Conservation (phyloP, 768 basidiomycete species). For the Boletus fagicola region DNA sequence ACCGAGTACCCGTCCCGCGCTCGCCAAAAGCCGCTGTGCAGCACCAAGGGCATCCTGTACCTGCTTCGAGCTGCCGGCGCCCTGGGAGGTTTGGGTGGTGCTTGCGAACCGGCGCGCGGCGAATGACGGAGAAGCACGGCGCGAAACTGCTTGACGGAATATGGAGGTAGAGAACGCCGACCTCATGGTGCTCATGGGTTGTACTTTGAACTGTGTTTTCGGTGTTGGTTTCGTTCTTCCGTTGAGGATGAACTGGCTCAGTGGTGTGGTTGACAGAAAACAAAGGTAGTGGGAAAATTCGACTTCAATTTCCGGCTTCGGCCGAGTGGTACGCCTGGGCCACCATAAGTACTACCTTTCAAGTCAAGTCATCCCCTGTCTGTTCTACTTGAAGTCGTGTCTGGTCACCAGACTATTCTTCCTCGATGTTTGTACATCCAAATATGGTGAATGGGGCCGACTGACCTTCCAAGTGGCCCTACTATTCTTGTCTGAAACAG, state of each 20-base stretch:
- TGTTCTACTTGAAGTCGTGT: too few relatives aligned
- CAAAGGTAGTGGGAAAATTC: not conserved
- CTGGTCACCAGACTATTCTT: too few relatives aligned
- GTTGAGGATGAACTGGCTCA: constrained; percentile 5
- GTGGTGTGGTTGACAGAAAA: not conserved
- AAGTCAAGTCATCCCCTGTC: too few relatives aligned
- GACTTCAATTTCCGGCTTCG: constrained; percentile 1
- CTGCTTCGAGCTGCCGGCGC: constrained; percentile 54
- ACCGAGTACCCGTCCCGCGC: constrained; percentile 46
- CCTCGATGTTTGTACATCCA: too few relatives aligned
- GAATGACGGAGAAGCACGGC: constrained; percentile 16
- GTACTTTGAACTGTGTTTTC: constrained; percentile 8
- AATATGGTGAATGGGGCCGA: too few relatives aligned
- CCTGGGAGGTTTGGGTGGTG: constrained; percentile 34
- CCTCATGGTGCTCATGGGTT: constrained; percentile 18
- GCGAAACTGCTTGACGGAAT: constrained; percentile 24
- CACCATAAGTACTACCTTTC: too few relatives aligned
- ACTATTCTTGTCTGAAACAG: too few relatives aligned
- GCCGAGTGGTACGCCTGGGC: not conserved
- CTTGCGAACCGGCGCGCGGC: constrained; percentile 42
- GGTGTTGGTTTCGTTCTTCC: not conserved
- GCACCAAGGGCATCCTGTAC: constrained; percentile 62
- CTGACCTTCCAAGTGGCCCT: too few relatives aligned
- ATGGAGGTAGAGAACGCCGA: constrained; percentile 25
- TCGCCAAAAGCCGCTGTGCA: constrained; percentile 57